Base-by-base conservation (phyloP, 768 basidiomycete species). In the Lentinula guzmanii region DNA sequence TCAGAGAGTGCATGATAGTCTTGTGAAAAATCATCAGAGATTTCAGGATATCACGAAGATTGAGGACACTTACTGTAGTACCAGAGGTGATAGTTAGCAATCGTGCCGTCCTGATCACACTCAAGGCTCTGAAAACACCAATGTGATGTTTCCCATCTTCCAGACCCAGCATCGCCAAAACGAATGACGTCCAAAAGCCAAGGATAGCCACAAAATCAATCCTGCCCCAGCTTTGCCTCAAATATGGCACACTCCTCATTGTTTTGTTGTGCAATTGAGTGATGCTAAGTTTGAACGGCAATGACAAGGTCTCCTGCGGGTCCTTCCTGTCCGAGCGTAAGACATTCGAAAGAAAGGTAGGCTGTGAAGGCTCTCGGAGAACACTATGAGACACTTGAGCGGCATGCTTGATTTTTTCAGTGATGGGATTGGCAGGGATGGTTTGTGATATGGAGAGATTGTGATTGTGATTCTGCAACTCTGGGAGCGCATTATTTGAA, bases 1-100 rank as follows among this genome's bases (percentile, higher is more conserved):
- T 98, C 60, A 98, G 76, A 2, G 92, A 95, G 62, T 87, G 90
- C 79, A 98, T 88, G 68, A 98, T 97, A 0, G 95, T 90, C 79
- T 86, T 65, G 11, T 51, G 65, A 62, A 28, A 37, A 37, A 31
- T 10, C 46, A 18, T 43, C 59, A 31, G 31, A 52, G 34, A 21
- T 35, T 34, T 18, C 9, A 9, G 31, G n/a, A 52, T 5, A 5
- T 6, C 18, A 50, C 21, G 24, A 21, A 21, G 21, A 31, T n/a
- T 7, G 54, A 31, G 15, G 24, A 37, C 9, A 76, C 89, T 70
- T 66, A 93, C 92, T 18, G 93, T 90, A 21, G 96, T 98, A 73
- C 96, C 96, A 64, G 86, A 86, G 1, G 95, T 96, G 61, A 98
- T 85, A 4, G 93, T 83, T 46, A 98, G 75, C 46, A 98, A 74